Evolutionary conservation across 805 yeast genomes (phyloP).

Genomic region (Pichia californica): DNA sequence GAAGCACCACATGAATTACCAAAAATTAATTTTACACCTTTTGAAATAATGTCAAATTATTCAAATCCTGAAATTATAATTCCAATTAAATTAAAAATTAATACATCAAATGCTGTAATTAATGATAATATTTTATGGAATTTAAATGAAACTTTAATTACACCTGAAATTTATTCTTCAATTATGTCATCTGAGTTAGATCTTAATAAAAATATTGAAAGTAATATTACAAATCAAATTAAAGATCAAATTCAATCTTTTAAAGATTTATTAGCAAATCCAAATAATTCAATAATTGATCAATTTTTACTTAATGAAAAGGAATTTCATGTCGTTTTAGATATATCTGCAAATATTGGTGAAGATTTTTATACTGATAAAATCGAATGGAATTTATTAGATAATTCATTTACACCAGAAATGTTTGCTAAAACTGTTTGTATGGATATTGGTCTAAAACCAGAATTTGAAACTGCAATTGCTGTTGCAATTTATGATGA

Average conservation of each 20-base stretch:
- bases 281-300: conserved; percentile 42
- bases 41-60: conserved; percentile 30
- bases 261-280: conserved; percentile 53
- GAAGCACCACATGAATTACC: conserved; percentile 36
- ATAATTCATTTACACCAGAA: conserved; percentile 62
- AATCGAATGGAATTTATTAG: conserved; percentile 84
- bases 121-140: conserved; percentile 75
- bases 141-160: conserved; percentile 51
- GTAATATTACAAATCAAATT: conserved; percentile 62
- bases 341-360: conserved; percentile 75
- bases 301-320: conserved; percentile 25
- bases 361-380: conserved; percentile 83
- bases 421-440: conserved; percentile 77
- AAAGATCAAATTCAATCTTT: conserved; percentile 77
- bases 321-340: conserved; percentile 71
- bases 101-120: conserved; percentile 46
- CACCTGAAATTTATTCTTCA: conserved; percentile 70
- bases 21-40: conserved; percentile 25
- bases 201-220: conserved; percentile 58
- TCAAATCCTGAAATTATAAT: conserved; percentile 41
- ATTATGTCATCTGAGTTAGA: conserved; percentile 81
- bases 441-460: conserved; percentile 71
- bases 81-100: conserved; percentile 63
- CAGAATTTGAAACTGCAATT: conserved; percentile 87
- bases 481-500: conserved; percentile 82